Evolutionary conservation across 1,284 basidiomycete genomes (phyloP).

Genomic region (Marasmius fiardii): DNA sequence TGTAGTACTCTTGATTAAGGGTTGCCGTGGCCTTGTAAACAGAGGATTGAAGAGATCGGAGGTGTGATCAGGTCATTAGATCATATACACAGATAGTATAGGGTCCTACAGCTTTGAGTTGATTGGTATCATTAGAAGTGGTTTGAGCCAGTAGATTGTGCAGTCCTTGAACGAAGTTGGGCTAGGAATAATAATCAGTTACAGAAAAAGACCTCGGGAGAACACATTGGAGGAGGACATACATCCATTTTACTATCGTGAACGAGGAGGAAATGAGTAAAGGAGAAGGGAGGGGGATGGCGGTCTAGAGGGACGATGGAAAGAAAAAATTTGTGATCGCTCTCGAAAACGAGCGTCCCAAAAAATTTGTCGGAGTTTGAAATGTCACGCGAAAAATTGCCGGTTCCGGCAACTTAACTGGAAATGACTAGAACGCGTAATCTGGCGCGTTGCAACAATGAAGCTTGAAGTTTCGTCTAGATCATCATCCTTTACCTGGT

Average conservation of each 20-base stretch:
- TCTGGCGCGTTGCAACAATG: too few relatives aligned
- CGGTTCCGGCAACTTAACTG: not conserved
- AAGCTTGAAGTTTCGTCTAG: too few relatives aligned
- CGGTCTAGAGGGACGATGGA: not conserved
- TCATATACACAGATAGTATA: constrained; percentile 21
- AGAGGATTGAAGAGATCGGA: not conserved
- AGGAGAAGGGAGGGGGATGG: constrained; percentile 3
- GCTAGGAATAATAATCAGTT: constrained; percentile 35
- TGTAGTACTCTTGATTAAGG: constrained; percentile 91
- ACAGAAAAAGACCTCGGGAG: not conserved
- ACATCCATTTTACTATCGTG: constrained; percentile 25
- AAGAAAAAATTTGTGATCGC: not conserved
- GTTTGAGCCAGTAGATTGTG: constrained; percentile 84
- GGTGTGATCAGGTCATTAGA: constrained; percentile 5
- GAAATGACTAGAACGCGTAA: too few relatives aligned
- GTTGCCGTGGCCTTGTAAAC: constrained; percentile 79
- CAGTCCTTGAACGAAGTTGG: constrained; percentile 71
- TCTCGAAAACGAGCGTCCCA: constrained; percentile 14
- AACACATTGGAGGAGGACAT: constrained; percentile 15
- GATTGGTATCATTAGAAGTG: constrained; percentile 81
- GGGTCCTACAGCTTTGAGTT: constrained; percentile 80
- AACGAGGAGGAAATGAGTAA: constrained; percentile 11
- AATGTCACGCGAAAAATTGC: not conserved
- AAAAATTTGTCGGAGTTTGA: constrained; percentile 43
- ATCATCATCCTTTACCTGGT: too few relatives aligned